phyloP scores from a whole-genome alignment of 2,329 filamentous ascomycete genomes.

The Exophiala sp. region DNA sequence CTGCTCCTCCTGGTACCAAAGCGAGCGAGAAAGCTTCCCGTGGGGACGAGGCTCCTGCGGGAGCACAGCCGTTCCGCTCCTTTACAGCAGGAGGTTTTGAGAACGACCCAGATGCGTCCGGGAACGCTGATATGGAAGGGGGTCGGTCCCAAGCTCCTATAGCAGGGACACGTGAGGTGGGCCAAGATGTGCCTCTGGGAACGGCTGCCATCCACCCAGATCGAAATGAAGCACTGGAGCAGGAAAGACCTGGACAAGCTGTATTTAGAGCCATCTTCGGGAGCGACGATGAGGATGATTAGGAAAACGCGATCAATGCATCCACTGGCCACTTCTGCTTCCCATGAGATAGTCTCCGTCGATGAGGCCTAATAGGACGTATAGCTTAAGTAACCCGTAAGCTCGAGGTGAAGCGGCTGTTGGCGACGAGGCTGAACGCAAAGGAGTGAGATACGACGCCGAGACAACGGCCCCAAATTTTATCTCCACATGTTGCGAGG shows the following conservation, averaged over 20 bases:
- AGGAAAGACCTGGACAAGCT: conserved; percentile 66
- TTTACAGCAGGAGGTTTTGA: conserved; percentile 35
- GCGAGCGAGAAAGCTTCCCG: conserved; percentile 20
- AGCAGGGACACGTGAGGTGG: conserved; percentile 4
- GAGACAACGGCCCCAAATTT: background rate
- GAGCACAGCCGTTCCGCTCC: conserved; percentile 5
- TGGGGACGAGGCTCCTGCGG: conserved; percentile 3
- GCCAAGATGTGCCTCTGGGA: conserved; percentile 3
- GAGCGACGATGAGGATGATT: conserved; percentile 67
- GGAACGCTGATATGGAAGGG: background rate
- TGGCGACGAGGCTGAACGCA: background rate
- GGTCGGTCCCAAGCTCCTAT: background rate
- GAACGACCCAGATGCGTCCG: conserved; percentile 14
- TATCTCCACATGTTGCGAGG: too few relatives aligned
- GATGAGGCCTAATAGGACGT: too few relatives aligned
- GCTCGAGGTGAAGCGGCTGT: background rate
- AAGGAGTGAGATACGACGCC: background rate
- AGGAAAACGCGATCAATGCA: background rate
- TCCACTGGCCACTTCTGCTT: too few relatives aligned
- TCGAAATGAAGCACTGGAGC: conserved; percentile 72
- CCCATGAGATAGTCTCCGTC: too few relatives aligned
- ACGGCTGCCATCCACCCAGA: conserved; percentile 58
- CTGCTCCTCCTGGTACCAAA: conserved; percentile 31
- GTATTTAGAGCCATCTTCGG: conserved; percentile 93
- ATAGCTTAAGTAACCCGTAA: background rate